Conservation (phyloP, 2,329 filamentous ascomycete species). For the Fusarium graminum region DNA sequence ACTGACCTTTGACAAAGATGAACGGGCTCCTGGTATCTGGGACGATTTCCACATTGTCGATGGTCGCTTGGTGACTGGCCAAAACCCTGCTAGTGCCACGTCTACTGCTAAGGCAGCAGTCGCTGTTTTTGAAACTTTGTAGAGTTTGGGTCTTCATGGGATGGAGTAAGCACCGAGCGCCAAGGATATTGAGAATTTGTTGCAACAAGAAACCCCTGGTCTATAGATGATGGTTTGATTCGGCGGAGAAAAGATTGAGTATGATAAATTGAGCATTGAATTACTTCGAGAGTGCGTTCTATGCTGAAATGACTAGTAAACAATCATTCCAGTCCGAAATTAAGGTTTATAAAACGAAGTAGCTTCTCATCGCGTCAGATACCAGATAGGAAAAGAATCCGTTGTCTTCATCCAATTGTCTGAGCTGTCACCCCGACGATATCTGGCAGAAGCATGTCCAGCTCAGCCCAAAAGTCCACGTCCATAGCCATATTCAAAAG, state of each 20-base stretch:
- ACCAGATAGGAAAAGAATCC: not conserved
- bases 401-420: not conserved
- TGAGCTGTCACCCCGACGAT: not conserved
- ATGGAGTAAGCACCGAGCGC: too few relatives aligned
- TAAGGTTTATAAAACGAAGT: too few relatives aligned
- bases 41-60: conserved; percentile 23
- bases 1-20: conserved; percentile 6
- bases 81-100: conserved; percentile 25
- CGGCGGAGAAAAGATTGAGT: not conserved
- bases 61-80: conserved; percentile 21
- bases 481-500: conserved; percentile 26
- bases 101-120: conserved; percentile 18
- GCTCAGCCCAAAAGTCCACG: conserved; percentile 25
- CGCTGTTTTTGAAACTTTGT: conserved; percentile 8
- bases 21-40: conserved; percentile 16
- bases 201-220: too few relatives aligned
- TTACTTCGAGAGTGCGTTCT: too few relatives aligned
- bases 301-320: too few relatives aligned
- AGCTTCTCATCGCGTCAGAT: not conserved
- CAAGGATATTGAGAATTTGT: too few relatives aligned
- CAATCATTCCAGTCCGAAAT: too few relatives aligned
- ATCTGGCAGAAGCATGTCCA: conserved; percentile 7
- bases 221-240: too few relatives aligned
- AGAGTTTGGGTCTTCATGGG: not conserved
- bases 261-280: not conserved